Percentiles rank a stretch among this genome's conserved stretches.
phyloP scores from a whole-genome alignment of 441 rosid species.

The Iberis amara region DNA sequence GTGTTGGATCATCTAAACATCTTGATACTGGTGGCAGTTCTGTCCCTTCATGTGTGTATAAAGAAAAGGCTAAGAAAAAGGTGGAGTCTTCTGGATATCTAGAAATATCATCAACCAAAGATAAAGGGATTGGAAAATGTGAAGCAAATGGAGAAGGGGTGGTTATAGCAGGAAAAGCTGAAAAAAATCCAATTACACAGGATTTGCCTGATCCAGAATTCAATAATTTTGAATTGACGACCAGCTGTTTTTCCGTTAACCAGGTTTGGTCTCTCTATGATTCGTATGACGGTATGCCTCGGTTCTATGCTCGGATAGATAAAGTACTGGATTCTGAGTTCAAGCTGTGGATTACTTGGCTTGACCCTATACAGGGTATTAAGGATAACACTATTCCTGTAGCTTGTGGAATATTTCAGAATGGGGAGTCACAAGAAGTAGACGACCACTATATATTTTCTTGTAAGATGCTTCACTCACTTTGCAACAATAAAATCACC shows the following conservation, averaged over 20 bases:
- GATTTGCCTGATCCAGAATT: constrained; percentile 54
- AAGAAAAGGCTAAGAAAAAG: constrained; percentile 21
- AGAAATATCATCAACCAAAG: constrained; percentile 16
- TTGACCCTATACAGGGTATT: constrained; percentile 40
- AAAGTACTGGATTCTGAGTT: constrained; percentile 42
- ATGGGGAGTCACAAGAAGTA: constrained; percentile 35
- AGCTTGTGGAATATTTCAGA: constrained; percentile 58
- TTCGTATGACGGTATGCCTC: constrained; percentile 53
- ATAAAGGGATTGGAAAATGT: constrained; percentile 5
- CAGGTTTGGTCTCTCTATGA: constrained; percentile 65
- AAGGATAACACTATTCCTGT: constrained; percentile 37
- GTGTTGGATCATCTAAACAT: constrained; percentile 17
- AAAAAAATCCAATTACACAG: constrained; percentile 7
- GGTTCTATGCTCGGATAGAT: constrained; percentile 45
- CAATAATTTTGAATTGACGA: constrained; percentile 42
- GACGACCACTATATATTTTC: constrained; percentile 58
- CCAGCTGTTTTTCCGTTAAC: constrained; percentile 41
- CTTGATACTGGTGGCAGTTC: constrained; percentile 42
- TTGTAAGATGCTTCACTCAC: constrained; percentile 37
- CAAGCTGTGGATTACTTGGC: constrained; percentile 48
- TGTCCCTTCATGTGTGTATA: constrained; percentile 27
- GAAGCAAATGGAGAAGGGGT: constrained; percentile 22
- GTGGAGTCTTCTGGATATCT: constrained; percentile 22
- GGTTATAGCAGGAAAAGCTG: constrained; percentile 15
- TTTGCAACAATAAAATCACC: constrained; percentile 23